Conservation (phyloP, 169 alveolate genomes). For the Cryptosporidium baileyi region DNA sequence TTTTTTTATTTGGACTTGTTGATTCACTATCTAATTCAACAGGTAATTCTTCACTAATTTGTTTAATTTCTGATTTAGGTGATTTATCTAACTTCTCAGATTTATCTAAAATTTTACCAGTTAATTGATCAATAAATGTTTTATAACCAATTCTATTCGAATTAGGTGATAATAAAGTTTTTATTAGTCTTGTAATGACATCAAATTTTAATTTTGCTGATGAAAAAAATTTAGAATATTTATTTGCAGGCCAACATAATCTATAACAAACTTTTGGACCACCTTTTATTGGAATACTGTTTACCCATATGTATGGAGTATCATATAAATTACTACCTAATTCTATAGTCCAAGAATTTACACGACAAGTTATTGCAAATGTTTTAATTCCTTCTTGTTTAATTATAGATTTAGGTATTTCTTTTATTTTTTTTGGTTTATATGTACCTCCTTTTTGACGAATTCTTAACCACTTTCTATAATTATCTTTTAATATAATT, state of each 20-base stretch:
- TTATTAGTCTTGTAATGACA: slow-evolving; percentile 36
- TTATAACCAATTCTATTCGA: slow-evolving; percentile 39
- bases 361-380: slow-evolving; percentile 17
- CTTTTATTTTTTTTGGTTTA: slow-evolving; percentile 46
- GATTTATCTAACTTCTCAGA: too few relatives aligned
- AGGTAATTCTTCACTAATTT: background rate
- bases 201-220: slow-evolving; percentile 52
- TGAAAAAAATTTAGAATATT: slow-evolving; percentile 10
- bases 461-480: slow-evolving; percentile 8
- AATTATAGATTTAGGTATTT: slow-evolving; percentile 24
- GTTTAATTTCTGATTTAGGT: background rate
- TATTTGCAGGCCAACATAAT: slow-evolving; percentile 51
- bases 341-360: slow-evolving; percentile 61
- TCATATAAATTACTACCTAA: slow-evolving; percentile 39
- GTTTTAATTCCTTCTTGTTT: slow-evolving; percentile 12
- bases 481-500: slow-evolving; percentile 16
- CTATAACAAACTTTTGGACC: slow-evolving; percentile 12
- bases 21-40: background rate
- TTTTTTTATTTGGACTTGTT: background rate
- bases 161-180: slow-evolving; percentile 34
- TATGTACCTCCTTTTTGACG: slow-evolving; percentile 53
- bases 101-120: slow-evolving; percentile 25
- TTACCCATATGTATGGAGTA: slow-evolving; percentile 54
- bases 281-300: slow-evolving; percentile 14
- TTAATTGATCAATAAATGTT: slow-evolving; percentile 39